These are phyloP conservation scores for Bolboschoenus planiculmis DNA, from an alignment of 176 grass and related monocot genomes.

Conservation along the genomic window DNA sequence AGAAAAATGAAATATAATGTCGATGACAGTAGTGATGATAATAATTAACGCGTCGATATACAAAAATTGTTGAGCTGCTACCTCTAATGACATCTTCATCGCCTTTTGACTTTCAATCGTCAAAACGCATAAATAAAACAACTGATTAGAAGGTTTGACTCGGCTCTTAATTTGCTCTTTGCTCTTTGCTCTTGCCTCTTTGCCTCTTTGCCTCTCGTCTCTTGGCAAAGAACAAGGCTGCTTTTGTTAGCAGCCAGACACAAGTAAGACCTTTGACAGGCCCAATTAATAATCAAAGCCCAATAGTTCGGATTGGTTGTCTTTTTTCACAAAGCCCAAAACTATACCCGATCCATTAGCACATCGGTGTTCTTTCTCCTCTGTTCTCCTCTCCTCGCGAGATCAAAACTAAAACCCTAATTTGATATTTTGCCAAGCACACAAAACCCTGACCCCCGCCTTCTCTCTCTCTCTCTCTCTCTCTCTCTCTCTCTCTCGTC, in stretches of 20 bases:
- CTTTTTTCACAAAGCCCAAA: neutral
- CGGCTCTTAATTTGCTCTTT: neutral
- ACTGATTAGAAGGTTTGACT: neutral
- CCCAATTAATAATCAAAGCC: neutral
- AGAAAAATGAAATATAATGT: too few species aligned
- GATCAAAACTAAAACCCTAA: slow-evolving; percentile 7
- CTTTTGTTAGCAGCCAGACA: neutral
- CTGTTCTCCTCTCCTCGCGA: neutral
- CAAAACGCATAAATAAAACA: neutral
- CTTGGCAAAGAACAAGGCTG: neutral
- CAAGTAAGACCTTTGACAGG: neutral
- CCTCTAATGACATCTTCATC: neutral
- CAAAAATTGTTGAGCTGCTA: too few species aligned
- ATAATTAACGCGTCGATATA: too few species aligned
- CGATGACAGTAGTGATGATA: too few species aligned
- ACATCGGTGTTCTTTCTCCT: neutral
- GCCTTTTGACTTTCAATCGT: neutral
- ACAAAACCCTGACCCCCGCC: neutral
- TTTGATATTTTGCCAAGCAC: neutral
- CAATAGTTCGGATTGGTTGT: neutral
- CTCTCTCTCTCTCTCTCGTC: neutral
- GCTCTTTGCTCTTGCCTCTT: neutral
- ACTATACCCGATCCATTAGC: neutral
- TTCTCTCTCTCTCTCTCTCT: neutral
- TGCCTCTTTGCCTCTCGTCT: neutral